Conservation (phyloP, 352 stramenopile species). For the Nothophytophthora sp. region DNA sequence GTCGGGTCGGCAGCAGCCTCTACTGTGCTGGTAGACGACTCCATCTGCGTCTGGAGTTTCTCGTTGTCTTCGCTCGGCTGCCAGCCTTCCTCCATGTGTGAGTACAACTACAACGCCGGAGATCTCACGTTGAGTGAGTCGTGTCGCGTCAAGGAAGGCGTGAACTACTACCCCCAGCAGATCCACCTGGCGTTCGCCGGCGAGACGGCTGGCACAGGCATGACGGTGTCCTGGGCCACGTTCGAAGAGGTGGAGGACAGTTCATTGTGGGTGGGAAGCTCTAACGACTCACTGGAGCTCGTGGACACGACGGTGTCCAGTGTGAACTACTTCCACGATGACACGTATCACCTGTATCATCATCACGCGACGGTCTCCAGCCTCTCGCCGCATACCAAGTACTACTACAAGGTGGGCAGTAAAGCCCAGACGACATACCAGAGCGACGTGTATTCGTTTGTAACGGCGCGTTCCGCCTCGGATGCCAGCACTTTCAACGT, state of each 20-base stretch:
- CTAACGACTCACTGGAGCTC: conserved; percentile 1
- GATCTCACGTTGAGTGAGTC: conserved; percentile 33
- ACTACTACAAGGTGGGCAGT: conserved; percentile 26
- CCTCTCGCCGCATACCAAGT: conserved; percentile 30
- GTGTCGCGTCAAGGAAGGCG: conserved; percentile 27
- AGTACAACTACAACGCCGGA: conserved; percentile 22
- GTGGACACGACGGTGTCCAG: conserved; percentile 4
- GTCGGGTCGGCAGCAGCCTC: conserved; percentile 1
- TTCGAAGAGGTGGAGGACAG: conserved; percentile 16
- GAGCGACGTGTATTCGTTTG: conserved; percentile 19
- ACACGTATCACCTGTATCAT: conserved; percentile 38
- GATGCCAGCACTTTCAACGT: conserved; percentile 36
- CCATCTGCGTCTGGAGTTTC: conserved; percentile 21
- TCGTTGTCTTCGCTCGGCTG: conserved; percentile 14
- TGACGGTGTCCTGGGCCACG: conserved; percentile 42
- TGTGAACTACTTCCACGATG: conserved; percentile 31
- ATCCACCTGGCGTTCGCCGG: conserved; percentile 40
- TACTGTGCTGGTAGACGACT: conserved; percentile 21
- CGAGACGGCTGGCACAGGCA: conserved; percentile 19
- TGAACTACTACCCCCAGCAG: conserved; percentile 45
- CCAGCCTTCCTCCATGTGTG: conserved; percentile 17
- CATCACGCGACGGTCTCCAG: conserved; percentile 39
- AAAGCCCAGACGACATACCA: conserved; percentile 18
- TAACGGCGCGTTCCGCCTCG: conserved; percentile 10
- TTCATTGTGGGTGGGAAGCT: conserved; percentile 30